Base-by-base conservation (phyloP, 176 grass and related monocot species). In the Ensete glaucum region DNA sequence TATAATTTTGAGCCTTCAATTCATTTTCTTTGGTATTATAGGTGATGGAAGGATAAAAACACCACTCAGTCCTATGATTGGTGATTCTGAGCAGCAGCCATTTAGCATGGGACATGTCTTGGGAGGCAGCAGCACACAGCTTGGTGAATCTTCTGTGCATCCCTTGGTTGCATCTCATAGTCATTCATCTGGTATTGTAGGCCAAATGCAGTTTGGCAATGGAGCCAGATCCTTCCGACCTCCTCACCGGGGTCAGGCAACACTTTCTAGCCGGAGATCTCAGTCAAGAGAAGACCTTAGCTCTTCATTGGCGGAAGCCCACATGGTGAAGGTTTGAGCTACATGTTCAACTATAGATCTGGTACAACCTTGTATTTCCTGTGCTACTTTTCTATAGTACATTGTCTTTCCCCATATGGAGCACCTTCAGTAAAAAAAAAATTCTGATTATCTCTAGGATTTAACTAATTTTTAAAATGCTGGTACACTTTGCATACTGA, bases 281-380 rank as follows among this genome's bases (percentile, higher is more conserved):
- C 90, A 88, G 77, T 99, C 95, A 19, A 90, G 95, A 89, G 90
- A 99, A 85, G 95, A 99, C 83, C 90, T 99, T 63, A 94, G 13
- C 59, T 83, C 86, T 74, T 87, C 91, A 13, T 67, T 99, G 34
- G 88, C 84, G 21, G 95, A 99, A 76, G 51, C 84, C 81, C 89
- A 96, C 76, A 54, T 87, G 77, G 78, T 81, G 67, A 99, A 99
- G 86, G 82, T 87, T 80, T 94, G 87, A 81, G 74, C 21, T 79
- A 57, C 11, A 62, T 24, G 27, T 51, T 12, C 43, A 15, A 13
- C 19, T 2, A 66, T 12, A 52, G 26, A 15, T 20, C 72, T 77
- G 58, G 75, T 77, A 77, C 22, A 60, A 6, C 17, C 75, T 22
- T 22, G 64, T 77, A 6, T 64, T 77, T 52, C 50, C 49, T 77